phyloP scores from a whole-genome alignment of 345 rosid genomes.

The Brassica cretica region DNA sequence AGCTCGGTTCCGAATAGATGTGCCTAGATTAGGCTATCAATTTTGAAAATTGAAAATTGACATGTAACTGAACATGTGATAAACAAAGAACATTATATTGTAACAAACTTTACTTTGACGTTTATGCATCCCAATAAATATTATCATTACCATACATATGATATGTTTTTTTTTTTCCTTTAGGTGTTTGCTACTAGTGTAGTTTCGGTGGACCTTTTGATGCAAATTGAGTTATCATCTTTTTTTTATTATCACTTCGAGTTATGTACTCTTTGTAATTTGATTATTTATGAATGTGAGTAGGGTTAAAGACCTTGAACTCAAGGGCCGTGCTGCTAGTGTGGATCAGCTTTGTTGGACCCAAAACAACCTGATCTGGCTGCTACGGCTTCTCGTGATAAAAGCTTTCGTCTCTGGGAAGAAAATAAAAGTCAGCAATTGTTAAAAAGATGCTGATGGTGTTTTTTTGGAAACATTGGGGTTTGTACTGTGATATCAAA shows the following conservation, averaged over 20 bases:
- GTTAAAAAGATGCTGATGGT: not conserved
- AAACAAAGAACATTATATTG: not conserved
- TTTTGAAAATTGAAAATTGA: not conserved
- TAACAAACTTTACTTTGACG: not conserved
- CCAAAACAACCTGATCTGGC: slow-evolving; percentile 87
- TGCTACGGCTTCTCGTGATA: slow-evolving; percentile 97
- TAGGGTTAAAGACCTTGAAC: slow-evolving; percentile 79
- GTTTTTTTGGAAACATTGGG: not conserved
- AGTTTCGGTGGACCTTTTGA: not conserved
- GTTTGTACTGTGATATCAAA: not conserved
- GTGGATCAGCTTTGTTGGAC: slow-evolving; percentile 99
- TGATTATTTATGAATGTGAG: slow-evolving; percentile 30
- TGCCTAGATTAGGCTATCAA: too few relatives aligned
- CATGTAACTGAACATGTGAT: not conserved
- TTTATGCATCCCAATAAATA: not conserved
- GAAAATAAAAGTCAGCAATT: slow-evolving; percentile 48
- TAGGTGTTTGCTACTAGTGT: too few relatives aligned
- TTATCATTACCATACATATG: not conserved
- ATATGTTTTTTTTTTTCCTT: too few relatives aligned
- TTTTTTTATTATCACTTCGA: not conserved
- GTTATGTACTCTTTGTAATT: not conserved
- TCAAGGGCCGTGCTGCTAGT: slow-evolving; percentile 94
- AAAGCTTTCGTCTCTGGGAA: slow-evolving; percentile 98
- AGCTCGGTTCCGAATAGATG: too few relatives aligned
- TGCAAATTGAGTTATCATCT: not conserved